phyloP scores from a whole-genome alignment of 371 early-diverging fungal species.

The Parasitella parasitica region DNA sequence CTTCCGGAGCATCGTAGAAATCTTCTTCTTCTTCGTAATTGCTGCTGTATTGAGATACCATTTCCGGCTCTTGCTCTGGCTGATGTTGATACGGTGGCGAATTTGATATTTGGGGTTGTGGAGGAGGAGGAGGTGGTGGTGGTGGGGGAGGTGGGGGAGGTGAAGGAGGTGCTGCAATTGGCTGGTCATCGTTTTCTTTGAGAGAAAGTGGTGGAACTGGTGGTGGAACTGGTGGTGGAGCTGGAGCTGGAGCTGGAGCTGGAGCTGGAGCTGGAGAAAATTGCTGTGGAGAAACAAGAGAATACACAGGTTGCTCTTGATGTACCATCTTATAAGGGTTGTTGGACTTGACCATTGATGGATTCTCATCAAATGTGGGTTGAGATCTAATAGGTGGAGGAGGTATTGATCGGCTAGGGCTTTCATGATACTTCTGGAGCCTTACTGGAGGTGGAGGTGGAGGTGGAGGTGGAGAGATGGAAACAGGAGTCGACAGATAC shows the following conservation, averaged over 20 bases:
- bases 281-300: neutral
- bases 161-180: neutral
- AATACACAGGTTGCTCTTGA: neutral
- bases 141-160: conserved; percentile 4
- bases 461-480: conserved; percentile 1
- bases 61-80: neutral
- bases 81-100: neutral
- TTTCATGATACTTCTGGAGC: neutral
- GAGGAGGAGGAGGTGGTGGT: neutral
- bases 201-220: conserved; percentile 5
- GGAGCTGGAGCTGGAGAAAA: neutral
- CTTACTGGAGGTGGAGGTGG: neutral
- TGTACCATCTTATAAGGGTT: conserved; percentile 21
- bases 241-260: conserved; percentile 1
- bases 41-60: neutral
- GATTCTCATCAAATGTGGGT: too few species aligned
- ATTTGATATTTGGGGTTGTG: neutral
- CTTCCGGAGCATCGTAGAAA: conserved; percentile 27
- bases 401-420: neutral
- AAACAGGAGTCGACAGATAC: neutral
- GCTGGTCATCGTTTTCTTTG: neutral
- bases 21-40: conserved; percentile 14
- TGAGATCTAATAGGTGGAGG: neutral
- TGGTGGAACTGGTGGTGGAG: conserved; percentile 2
- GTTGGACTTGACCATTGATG: conserved; percentile 15